Conservation (phyloP, 1,139 yeast genomes). For the Arxiozyma heterogenica region DNA sequence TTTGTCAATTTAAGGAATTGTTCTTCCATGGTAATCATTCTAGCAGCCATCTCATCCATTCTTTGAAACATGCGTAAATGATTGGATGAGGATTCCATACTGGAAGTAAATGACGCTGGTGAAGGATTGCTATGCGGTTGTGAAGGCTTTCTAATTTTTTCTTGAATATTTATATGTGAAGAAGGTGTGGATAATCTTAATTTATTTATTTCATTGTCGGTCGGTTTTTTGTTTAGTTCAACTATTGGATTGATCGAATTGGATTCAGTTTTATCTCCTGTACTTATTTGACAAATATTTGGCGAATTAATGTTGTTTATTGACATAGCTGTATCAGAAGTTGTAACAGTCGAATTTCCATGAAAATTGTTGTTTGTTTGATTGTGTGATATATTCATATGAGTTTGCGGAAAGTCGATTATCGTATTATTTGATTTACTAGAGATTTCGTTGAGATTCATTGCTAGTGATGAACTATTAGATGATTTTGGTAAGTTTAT, state of each 20-base stretch:
- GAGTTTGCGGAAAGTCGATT: neutral
- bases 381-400: neutral
- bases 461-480: neutral
- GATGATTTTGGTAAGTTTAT: neutral
- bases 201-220: neutral
- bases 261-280: neutral
- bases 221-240: neutral
- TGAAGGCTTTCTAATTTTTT: neutral
- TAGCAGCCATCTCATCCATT: constrained; percentile 27
- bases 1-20: constrained; percentile 19
- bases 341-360: neutral
- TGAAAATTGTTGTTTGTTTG: no score
- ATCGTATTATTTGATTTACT: neutral
- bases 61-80: constrained; percentile 21
- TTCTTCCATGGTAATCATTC: constrained; percentile 27
- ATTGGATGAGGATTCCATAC: constrained; percentile 5
- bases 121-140: constrained; percentile 15
- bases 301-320: neutral
- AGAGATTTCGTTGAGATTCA: neutral
- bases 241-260: neutral
- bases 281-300: neutral
- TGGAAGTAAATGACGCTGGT: constrained; percentile 16
- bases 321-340: neutral
- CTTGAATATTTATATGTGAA: neutral
- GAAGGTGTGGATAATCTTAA: neutral